Base-by-base conservation (phyloP, 257 asterid species). In the Ocimum tenuiflorum region DNA sequence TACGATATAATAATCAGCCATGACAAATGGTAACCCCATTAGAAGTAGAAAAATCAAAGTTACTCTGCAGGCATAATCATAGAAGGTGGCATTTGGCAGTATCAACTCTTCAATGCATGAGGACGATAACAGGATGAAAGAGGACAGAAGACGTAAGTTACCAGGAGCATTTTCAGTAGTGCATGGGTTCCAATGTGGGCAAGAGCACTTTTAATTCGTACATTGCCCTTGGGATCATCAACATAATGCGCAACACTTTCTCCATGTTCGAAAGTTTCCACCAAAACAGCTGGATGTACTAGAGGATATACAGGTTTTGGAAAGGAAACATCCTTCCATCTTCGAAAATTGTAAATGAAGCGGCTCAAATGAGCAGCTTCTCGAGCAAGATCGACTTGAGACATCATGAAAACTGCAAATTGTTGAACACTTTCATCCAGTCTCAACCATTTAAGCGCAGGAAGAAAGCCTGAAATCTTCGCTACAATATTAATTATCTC, bases 141-240 rank as follows among this genome's bases (percentile, higher is more conserved):
- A 22, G 50, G 45, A 60, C 20, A 22, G 17, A 39, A 6, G 13
- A 48, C 9, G 15, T 36, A 46, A 46, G 23, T 62, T 81, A 88
- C 96, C 94, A 88, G 79, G 69, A 88, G 96, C 96, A 88, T 88
- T 76, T 90, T 90, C 79, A 90, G 83, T 20, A 87, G 82, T 27
- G 96, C 97, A 82, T 90, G 94, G 54, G 95, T 87, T 62, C 95
- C 95, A 58, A 85, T 90, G 63, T 90, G 95, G 42, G 97, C 97
- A 77, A 90, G 91, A 18, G 87, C 75, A 43, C 86, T 83, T 75
- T 84, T 90, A 56, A 85, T 75, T 47, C 89, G 81, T 45, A 80
- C 94, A 50, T 85, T 80, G 62, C 94, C 97, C 71, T 66, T 75
- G 6, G 53, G 73, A 45, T 78, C 94, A 63, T 90, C 91, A 62